Base-by-base conservation (phyloP, 768 basidiomycete genomes). In the Tephrocybe rancida region DNA sequence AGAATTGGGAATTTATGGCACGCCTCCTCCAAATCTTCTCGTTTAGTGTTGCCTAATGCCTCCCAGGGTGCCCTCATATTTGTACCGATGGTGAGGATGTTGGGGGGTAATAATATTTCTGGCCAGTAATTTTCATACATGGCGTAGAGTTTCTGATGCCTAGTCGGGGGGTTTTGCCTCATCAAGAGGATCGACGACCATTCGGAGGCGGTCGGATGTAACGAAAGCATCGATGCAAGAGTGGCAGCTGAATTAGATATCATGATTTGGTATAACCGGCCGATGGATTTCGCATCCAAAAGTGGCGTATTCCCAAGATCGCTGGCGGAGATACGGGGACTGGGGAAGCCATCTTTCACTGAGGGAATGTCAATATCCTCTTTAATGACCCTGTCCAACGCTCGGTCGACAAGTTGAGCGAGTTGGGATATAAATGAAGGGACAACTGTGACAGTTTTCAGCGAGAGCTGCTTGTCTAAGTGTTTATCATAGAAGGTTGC, bases 401-500 rank as follows among this genome's bases (percentile, higher is more conserved):
- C 6, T 14, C 5, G 18, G 32, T 49, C 18, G 25, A 27, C 46
- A n/a, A 34, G 14, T 43, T 44, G 5, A n/a, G 41, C 34, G 5
- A 53, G 29, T 7, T 25, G 4, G 2, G 26, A 11, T 3, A 43
- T 6, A 13, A 50, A 25, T 3, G 41, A 37, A 9, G 53, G 53
- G 3, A 43, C 18, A 1, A 24, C 39, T 30, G 13, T 16, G 9
- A 54, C 42, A 14, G 5, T 24, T 27, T 37, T 54, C 1, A 54
- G 38, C 14, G 48, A 21, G 1, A 55, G 48, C 14, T 37, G 54
- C 34, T 39, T 27, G 34, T 55, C 54, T 10, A 55, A 43, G n/a
- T 55, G 54, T 11, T 24, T 30, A 37, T 55, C 54, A 21, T 55
- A 55, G 21, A 55, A 55, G 2, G 54, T 44, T 26, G 13, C 11